Conservation (phyloP, 2,329 filamentous ascomycete species). For the Dothideomycetes sp. region DNA sequence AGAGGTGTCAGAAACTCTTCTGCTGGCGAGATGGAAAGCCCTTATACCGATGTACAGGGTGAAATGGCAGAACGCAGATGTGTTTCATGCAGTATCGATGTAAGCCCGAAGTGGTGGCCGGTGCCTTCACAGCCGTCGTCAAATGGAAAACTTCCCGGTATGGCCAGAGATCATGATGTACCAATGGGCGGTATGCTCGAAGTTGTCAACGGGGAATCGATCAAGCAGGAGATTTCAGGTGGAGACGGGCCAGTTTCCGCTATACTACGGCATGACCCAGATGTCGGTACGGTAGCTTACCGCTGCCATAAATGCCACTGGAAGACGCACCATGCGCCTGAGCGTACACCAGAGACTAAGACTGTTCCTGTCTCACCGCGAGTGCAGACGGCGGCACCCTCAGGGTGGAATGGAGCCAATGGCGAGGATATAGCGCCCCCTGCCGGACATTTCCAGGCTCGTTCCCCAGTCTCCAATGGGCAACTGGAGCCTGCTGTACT, state of each 20-base stretch:
- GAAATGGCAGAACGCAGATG: constrained; percentile 26
- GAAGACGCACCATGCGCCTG: constrained; percentile 29
- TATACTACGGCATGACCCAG: neutral
- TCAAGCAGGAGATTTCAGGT: neutral
- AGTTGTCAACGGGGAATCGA: neutral
- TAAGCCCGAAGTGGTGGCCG: constrained; percentile 51
- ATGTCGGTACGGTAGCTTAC: constrained; percentile 20
- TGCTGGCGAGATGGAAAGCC: constrained; percentile 17
- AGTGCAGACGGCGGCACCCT: too few species aligned
- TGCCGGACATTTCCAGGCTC: constrained; percentile 14
- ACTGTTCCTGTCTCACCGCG: constrained; percentile 3
- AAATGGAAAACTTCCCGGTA: constrained; percentile 3
- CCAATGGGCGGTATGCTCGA: neutral
- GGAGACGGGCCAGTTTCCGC: neutral
- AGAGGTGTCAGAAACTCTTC: constrained; percentile 22
- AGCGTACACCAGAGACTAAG: constrained; percentile 17
- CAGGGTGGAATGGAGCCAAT: too few species aligned
- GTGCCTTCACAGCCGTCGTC: too few species aligned
- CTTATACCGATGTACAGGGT: constrained; percentile 22
- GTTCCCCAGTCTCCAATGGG: too few species aligned
- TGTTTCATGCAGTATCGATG: constrained; percentile 45
- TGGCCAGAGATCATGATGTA: neutral
- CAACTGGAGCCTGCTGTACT: too few species aligned
- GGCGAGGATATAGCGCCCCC: constrained; percentile 14
- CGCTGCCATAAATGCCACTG: constrained; percentile 40